Base-by-base conservation (phyloP, 2,329 filamentous ascomycete genomes). In the Aspergillus pseudoviridinutans region DNA sequence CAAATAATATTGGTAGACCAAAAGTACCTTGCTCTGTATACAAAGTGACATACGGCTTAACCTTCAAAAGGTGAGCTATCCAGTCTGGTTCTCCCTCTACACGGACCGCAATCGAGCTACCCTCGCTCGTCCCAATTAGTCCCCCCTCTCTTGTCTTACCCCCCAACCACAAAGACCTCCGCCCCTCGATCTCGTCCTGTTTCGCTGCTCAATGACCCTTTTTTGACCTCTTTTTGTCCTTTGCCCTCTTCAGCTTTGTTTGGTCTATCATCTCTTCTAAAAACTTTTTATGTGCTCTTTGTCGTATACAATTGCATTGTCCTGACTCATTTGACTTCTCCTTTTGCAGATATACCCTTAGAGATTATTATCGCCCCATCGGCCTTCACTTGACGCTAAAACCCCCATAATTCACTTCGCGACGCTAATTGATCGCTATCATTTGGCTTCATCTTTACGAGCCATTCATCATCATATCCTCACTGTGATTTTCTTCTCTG, bases 401-500 rank as follows among this genome's bases (percentile, higher is more conserved):
- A 9, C 14, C 25, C 47, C 47, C 25, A 29, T 29, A 50, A 29
- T 32, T 35, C 27, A 50, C 27, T 32, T 32, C 10, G n/a, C 42
- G 27, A 47, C 22, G 44, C 44, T 24, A 47, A 47, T 47, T 24
- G 44, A 24, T 47, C 22, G 9, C 12, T n/a, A 27, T 53, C 25
- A 27, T 47, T 27, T 47, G 22, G 14, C 22, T 47, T 47, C 44
- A 47, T 12, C 44, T 7, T 47, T 47, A 8, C 32, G 2, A 38
- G 14, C 44, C 27, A 10, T 50, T 50, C 50, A 27, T 52, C 46
- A 55, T 54, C 57, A 51, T 58, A 54, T 57, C 54, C 22, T 58
- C 53, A 29, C 49, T 55, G 38, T 20, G 38, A 44, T 38, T 59
- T 49, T 54, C 50, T 51, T 58, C 55, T 28, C 59, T 59, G 52